These are phyloP conservation scores for Colletotrichum paranaense DNA, from an alignment of 2,329 filamentous ascomycete genomes.

Conservation along the genomic window DNA sequence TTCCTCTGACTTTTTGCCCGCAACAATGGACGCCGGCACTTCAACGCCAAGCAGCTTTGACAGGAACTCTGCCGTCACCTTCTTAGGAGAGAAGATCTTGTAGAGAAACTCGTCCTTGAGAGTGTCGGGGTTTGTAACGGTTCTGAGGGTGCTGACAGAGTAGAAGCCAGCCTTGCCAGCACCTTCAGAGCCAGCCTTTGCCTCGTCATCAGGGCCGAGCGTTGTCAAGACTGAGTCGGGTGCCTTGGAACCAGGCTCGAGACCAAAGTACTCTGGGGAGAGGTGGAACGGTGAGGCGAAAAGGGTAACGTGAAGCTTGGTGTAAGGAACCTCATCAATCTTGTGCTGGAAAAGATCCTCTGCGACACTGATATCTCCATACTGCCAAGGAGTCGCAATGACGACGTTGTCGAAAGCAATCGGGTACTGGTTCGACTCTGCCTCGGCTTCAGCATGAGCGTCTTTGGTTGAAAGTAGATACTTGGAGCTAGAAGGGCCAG, in stretches of 20 bases:
- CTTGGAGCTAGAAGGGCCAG: constrained; percentile 50
- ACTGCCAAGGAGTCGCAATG: constrained; percentile 87
- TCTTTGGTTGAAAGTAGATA: constrained; percentile 58
- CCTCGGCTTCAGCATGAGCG: constrained; percentile 35
- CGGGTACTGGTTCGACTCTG: constrained; percentile 52
- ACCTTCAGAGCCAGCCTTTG: constrained; percentile 62
- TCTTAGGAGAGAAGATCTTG: constrained; percentile 72
- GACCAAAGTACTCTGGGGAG: constrained; percentile 78
- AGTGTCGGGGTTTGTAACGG: constrained; percentile 70
- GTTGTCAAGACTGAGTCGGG: constrained; percentile 88
- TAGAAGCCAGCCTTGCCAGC: constrained; percentile 85
- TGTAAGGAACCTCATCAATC: constrained; percentile 87
- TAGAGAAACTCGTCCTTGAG: constrained; percentile 67
- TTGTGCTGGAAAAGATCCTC: constrained; percentile 74
- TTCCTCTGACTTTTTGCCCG: constrained; percentile 43
- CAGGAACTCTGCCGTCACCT: constrained; percentile 64
- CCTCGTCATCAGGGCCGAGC: constrained; percentile 69
- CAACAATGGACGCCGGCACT: constrained; percentile 55
- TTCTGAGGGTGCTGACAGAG: constrained; percentile 81
- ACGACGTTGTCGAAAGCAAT: constrained; percentile 82
- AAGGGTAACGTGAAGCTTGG: constrained; percentile 87
- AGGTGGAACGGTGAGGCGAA: constrained; percentile 83
- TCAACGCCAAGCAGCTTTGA: constrained; percentile 61
- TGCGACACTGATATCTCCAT: constrained; percentile 73
- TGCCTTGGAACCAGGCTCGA: constrained; percentile 65